Evolutionary conservation across 2,329 filamentous ascomycete species (phyloP).

Genomic region (Paraphaeosphaeria minitans): DNA sequence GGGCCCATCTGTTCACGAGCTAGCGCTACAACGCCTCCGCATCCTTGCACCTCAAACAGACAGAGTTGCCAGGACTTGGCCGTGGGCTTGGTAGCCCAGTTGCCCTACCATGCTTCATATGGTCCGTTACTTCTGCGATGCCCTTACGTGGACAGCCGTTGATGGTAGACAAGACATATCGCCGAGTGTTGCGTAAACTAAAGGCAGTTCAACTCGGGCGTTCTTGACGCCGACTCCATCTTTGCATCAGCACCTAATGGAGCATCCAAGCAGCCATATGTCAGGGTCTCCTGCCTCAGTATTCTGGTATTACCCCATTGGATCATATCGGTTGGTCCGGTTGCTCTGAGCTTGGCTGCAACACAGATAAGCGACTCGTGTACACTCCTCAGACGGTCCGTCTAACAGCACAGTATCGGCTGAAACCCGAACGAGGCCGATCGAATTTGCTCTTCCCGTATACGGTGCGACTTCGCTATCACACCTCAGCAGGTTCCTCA

Average conservation of each 20-base stretch:
- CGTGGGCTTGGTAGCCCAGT: neutral
- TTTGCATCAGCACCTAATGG: neutral
- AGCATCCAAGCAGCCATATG: neutral
- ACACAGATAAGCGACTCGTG: constrained; percentile 23
- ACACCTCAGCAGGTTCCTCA: constrained; percentile 6
- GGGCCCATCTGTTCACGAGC: constrained; percentile 15
- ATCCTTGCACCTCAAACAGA: constrained; percentile 21
- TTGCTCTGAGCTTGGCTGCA: constrained; percentile 13
- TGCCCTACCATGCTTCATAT: neutral
- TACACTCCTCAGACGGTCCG: constrained; percentile 8
- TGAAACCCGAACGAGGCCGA: constrained; percentile 5
- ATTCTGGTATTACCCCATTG: constrained; percentile 12
- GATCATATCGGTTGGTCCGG: constrained; percentile 6
- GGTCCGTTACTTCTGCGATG: constrained; percentile 12
- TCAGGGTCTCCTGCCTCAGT: constrained; percentile 12
- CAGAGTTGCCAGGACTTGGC: constrained; percentile 15
- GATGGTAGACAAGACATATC: neutral
- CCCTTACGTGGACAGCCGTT: neutral
- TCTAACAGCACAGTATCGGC: constrained; percentile 4
- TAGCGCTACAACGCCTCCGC: constrained; percentile 18
- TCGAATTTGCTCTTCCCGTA: neutral
- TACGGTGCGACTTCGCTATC: constrained; percentile 9
- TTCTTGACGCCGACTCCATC: neutral
- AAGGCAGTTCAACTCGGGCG: neutral
- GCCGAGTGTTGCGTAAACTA: neutral